These are phyloP conservation scores for Croton laevigatus DNA, from an alignment of 441 rosid genomes.

Conservation along the genomic window DNA sequence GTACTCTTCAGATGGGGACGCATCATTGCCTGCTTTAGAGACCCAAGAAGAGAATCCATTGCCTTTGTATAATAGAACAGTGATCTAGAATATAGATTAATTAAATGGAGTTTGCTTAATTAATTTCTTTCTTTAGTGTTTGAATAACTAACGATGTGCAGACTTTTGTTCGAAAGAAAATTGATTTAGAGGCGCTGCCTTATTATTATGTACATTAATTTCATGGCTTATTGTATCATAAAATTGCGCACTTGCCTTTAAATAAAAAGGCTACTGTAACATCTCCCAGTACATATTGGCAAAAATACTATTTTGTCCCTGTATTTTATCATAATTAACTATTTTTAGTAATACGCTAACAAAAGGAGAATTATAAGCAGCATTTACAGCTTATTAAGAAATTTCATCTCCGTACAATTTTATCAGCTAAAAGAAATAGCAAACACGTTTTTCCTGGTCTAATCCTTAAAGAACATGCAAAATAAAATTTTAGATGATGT, in stretches of 20 bases:
- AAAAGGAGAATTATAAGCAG: too few relatives aligned
- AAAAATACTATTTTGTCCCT: too few relatives aligned
- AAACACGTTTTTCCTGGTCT: too few relatives aligned
- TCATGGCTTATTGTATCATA: background rate
- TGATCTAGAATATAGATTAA: constrained; percentile 14
- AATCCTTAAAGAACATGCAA: too few relatives aligned
- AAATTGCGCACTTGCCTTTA: background rate
- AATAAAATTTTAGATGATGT: too few relatives aligned
- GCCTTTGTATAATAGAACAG: constrained; percentile 23
- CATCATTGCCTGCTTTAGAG: constrained; percentile 31
- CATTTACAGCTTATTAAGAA: too few relatives aligned
- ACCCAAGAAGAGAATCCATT: constrained; percentile 13
- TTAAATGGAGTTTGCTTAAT: too few relatives aligned
- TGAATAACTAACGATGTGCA: background rate
- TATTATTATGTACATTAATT: background rate
- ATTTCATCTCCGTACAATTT: too few relatives aligned
- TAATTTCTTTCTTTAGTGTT: background rate
- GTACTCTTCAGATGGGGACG: constrained; percentile 20
- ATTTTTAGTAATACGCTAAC: too few relatives aligned
- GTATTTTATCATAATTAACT: too few relatives aligned
- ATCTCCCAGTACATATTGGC: too few relatives aligned
- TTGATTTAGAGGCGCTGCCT: constrained; percentile 11
- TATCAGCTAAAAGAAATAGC: too few relatives aligned
- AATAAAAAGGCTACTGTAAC: background rate
- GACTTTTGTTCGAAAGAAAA: background rate